Percentiles rank a stretch among this genome's conserved stretches.
Conservation (phyloP, 805 yeast genomes). For the Cephaloascus albidus region DNA sequence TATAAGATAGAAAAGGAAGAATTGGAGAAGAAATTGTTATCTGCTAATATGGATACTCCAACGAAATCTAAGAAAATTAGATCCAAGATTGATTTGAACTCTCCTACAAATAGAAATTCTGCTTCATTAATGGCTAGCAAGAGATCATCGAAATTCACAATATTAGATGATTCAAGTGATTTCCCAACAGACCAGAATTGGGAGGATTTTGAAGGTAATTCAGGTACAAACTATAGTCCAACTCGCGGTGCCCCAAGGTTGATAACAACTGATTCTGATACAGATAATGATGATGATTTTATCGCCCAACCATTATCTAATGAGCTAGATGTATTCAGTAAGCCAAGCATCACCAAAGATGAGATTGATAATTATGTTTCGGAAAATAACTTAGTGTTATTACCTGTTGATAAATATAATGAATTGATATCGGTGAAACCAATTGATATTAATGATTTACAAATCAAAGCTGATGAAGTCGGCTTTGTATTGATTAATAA, state of each 20-base stretch:
- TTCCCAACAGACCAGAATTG: constrained; percentile 16
- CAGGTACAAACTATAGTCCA: not conserved
- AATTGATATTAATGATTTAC: not conserved
- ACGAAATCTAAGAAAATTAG: constrained; percentile 1
- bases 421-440: constrained; percentile 4
- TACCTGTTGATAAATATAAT: constrained; percentile 24
- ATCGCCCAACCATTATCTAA: constrained; percentile 6
- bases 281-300: constrained; percentile 7
- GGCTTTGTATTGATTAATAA: constrained; percentile 8
- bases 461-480: not conserved
- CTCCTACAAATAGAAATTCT: constrained; percentile 12
- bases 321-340: constrained; percentile 5
- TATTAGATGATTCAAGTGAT: constrained; percentile 16
- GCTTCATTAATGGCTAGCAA: constrained; percentile 21
- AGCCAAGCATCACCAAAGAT: constrained; percentile 6
- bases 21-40: constrained; percentile 12
- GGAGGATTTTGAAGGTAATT: constrained; percentile 28
- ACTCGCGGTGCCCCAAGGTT: constrained; percentile 11
- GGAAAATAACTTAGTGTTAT: constrained; percentile 19
- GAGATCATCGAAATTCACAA: constrained; percentile 21
- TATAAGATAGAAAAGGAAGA: constrained; percentile 29
- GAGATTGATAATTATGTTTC: constrained; percentile 24
- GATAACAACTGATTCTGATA: constrained; percentile 7
- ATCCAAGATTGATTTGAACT: not conserved
- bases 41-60: not conserved